These are phyloP conservation scores for Chlamydomonas sphaeroides DNA, from an alignment of 139 green algal genomes.

Conservation along the genomic window DNA sequence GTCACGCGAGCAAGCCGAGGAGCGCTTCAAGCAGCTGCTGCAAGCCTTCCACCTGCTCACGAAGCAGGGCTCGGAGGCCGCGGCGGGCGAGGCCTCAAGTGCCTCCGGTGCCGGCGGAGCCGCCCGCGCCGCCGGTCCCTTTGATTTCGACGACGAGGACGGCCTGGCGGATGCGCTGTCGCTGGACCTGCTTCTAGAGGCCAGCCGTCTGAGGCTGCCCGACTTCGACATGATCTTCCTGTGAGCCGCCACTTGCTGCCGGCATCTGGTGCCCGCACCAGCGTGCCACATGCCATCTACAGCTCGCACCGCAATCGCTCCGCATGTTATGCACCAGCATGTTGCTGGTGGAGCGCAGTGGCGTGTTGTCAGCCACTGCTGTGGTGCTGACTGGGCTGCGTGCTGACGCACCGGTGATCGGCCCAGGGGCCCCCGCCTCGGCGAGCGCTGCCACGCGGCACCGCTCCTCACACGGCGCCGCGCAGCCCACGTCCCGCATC, in stretches of 20 bases:
- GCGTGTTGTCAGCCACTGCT: neutral
- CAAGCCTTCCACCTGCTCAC: slow-evolving; percentile 21
- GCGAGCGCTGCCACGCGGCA: no score
- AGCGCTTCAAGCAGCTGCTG: slow-evolving; percentile 19
- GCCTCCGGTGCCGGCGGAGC: neutral
- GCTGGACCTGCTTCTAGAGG: slow-evolving; percentile 21
- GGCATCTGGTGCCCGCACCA: no score
- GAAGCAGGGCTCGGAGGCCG: neutral
- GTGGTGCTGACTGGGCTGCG: neutral
- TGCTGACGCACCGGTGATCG: no score
- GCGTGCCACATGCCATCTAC: no score
- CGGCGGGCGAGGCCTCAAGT: neutral
- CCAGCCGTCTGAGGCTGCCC: slow-evolving; percentile 3
- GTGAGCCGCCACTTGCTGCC: no score
- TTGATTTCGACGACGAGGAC: neutral
- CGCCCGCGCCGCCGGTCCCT: neutral
- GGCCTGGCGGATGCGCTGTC: slow-evolving; percentile 14
- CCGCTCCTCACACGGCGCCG: no score
- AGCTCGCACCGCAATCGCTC: no score
- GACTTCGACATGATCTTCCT: slow-evolving; percentile 36
- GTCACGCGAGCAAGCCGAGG: neutral
- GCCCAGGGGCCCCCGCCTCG: no score
- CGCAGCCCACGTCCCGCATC: no score
- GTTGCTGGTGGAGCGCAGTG: neutral
- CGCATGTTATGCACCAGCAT: no score